phyloP scores from a whole-genome alignment of 2,329 filamentous ascomycete genomes.

The Xylariales sp. region DNA sequence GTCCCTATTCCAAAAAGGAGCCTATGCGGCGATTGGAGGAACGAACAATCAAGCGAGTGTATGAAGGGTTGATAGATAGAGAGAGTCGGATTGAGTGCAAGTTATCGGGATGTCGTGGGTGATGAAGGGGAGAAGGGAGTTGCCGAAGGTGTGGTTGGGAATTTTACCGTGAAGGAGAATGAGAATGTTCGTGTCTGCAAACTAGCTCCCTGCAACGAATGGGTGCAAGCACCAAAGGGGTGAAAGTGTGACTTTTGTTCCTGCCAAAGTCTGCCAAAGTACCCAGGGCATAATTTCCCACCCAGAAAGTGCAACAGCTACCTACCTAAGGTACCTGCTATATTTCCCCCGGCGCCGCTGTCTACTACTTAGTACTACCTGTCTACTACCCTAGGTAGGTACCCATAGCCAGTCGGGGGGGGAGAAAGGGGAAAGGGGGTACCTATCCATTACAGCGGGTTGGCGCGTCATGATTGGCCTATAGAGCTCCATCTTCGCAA shows the following conservation, averaged over 20 bases:
- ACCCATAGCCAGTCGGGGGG: conserved; percentile 26
- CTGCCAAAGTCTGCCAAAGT: conserved; percentile 51
- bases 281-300: conserved; percentile 58
- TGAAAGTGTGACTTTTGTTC: conserved; percentile 33
- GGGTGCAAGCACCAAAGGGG: conserved; percentile 11
- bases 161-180: conserved; percentile 45
- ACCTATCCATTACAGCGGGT: conserved; percentile 2
- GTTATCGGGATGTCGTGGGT: conserved; percentile 23
- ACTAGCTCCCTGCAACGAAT: conserved; percentile 42
- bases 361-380: too few relatives aligned
- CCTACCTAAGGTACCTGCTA: conserved; percentile 1
- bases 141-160: conserved; percentile 37
- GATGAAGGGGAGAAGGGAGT: conserved; percentile 20
- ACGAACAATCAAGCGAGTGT: conserved; percentile 44
- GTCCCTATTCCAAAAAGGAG: conserved; percentile 55
- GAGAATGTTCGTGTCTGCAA: conserved; percentile 40
- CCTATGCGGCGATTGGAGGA: conserved; percentile 47
- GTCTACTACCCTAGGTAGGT: not conserved
- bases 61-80: conserved; percentile 23
- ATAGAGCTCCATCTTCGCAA: conserved; percentile 31
- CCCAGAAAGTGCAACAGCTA: conserved; percentile 44
- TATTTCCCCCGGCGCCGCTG: too few relatives aligned
- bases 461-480: conserved; percentile 45
- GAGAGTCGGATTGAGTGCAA: conserved; percentile 28
- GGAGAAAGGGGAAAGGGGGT: conserved; percentile 47